These are phyloP conservation scores for Gracilaria caudata DNA, from an alignment of 23 red algal genomes.

Conservation along the genomic window DNA sequence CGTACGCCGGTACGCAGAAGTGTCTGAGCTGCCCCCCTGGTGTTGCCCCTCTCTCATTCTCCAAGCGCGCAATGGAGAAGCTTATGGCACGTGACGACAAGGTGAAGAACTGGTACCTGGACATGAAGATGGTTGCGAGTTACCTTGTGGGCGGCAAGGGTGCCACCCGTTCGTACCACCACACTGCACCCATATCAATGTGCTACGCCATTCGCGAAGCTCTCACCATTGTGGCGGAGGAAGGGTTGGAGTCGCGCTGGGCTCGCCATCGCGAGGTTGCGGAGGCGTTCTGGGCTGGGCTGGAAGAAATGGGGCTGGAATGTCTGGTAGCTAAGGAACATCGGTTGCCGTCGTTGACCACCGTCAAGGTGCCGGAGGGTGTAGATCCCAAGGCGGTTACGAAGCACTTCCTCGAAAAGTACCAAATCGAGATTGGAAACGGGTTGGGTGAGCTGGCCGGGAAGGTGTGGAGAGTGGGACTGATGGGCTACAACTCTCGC, in stretches of 20 bases:
- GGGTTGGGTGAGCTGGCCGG: constrained; percentile 74
- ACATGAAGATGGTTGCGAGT: constrained; percentile 81
- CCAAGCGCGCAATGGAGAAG: constrained; percentile 78
- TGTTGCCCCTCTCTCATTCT: constrained; percentile 73
- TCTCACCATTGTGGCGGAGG: constrained; percentile 66
- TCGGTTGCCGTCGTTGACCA: constrained; percentile 68
- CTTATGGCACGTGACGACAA: constrained; percentile 61
- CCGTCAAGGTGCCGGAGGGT: constrained; percentile 78
- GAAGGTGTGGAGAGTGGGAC: constrained; percentile 83
- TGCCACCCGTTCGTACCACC: constrained; percentile 73
- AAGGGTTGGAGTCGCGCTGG: constrained; percentile 80
- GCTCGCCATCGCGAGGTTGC: constrained; percentile 68
- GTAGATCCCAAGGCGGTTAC: constrained; percentile 73
- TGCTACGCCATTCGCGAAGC: constrained; percentile 76
- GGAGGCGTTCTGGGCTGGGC: constrained; percentile 72
- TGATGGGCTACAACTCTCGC: constrained; percentile 86
- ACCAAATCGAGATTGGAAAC: constrained; percentile 86
- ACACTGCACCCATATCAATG: constrained; percentile 81
- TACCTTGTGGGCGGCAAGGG: constrained; percentile 73
- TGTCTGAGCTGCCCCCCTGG: constrained; percentile 86
- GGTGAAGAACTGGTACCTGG: constrained; percentile 86
- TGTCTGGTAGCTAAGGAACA: constrained; percentile 70
- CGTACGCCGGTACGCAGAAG: constrained; percentile 82
- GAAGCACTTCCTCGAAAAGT: constrained; percentile 68
- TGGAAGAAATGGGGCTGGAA: constrained; percentile 68